Percentiles rank a stretch among this genome's conserved stretches.
These are phyloP conservation scores for Phytophthora vignae DNA, from an alignment of 352 stramenopile genomes.

Conservation along the genomic window DNA sequence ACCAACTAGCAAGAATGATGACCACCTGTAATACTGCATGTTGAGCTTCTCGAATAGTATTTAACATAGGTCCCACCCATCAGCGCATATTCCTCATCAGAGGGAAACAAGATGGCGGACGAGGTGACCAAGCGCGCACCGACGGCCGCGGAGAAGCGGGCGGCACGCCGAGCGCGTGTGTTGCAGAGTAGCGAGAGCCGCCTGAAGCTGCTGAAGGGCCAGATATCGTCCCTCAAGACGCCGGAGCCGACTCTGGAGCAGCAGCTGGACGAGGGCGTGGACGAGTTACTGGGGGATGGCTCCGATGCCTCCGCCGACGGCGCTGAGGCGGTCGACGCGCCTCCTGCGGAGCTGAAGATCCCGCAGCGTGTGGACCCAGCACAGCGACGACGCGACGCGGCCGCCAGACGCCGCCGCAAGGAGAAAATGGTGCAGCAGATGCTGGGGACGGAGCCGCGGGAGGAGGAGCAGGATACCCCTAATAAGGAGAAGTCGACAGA, in stretches of 20 bases:
- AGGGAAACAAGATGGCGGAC: not conserved
- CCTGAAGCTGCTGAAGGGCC: conserved; percentile 71
- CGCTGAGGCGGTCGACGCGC: not conserved
- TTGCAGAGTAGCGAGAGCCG: conserved; percentile 68
- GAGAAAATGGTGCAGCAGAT: conserved; percentile 68
- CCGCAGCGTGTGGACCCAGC: conserved; percentile 63
- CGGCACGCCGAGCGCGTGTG: conserved; percentile 66
- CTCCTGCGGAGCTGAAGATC: conserved; percentile 41
- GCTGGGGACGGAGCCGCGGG: conserved; percentile 22
- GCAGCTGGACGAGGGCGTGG: conserved; percentile 49
- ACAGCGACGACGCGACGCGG: conserved; percentile 75
- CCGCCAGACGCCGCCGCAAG: conserved; percentile 63
- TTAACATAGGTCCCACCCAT: conserved; percentile 10
- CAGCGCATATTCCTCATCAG: not conserved
- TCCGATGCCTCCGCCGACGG: not conserved
- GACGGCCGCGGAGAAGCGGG: conserved; percentile 70
- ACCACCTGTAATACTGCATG: conserved; percentile 12
- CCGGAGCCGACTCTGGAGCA: conserved; percentile 46
- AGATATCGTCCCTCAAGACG: conserved; percentile 66
- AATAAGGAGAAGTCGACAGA: conserved; percentile 8
- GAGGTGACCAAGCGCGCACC: conserved; percentile 9
- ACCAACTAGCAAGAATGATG: conserved; percentile 10
- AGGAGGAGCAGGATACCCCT: not conserved
- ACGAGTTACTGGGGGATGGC: conserved; percentile 48
- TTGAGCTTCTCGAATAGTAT: not conserved